These are phyloP conservation scores for Aspergillus pseudonomiae DNA, from an alignment of 2,329 filamentous ascomycete species.

Conservation along the genomic window DNA sequence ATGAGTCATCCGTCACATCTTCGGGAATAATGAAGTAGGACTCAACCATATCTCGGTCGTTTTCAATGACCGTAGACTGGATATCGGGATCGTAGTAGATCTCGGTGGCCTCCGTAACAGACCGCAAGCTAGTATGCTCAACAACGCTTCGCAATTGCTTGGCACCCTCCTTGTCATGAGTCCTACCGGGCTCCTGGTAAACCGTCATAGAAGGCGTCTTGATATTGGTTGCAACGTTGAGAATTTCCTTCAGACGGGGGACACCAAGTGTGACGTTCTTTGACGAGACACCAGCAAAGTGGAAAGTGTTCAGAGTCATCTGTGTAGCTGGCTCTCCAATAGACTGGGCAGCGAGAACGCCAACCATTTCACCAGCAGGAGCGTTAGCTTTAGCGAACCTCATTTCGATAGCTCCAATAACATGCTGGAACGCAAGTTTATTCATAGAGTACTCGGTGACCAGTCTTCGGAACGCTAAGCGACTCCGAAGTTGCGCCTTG, in stretches of 20 bases:
- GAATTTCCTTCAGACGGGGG: slow-evolving; percentile 97
- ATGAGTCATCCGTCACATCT: slow-evolving; percentile 67
- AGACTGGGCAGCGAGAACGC: slow-evolving; percentile 94
- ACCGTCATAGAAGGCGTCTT: slow-evolving; percentile 98
- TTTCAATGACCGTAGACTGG: slow-evolving; percentile 79
- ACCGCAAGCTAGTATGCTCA: slow-evolving; percentile 91
- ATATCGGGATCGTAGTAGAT: slow-evolving; percentile 97
- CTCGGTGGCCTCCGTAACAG: slow-evolving; percentile 87
- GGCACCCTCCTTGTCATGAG: slow-evolving; percentile 73
- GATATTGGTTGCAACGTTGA: slow-evolving; percentile 96
- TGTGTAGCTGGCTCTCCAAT: slow-evolving; percentile 98
- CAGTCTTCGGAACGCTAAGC: slow-evolving; percentile 89
- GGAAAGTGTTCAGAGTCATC: slow-evolving; percentile 99
- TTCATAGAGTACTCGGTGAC: slow-evolving; percentile 84
- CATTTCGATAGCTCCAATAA: slow-evolving; percentile 86
- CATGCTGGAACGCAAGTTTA: slow-evolving; percentile 88
- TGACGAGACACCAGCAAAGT: slow-evolving; percentile 98
- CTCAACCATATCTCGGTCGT: slow-evolving; percentile 91
- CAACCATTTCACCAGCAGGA: slow-evolving; percentile 96
- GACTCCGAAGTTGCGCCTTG: slow-evolving; percentile 87
- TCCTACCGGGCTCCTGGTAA: slow-evolving; percentile 68
- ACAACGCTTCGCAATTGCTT: slow-evolving; percentile 86
- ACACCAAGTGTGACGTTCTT: slow-evolving; percentile 99
- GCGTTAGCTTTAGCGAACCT: slow-evolving; percentile 85
- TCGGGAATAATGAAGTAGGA: slow-evolving; percentile 95